Evolutionary conservation across 2,329 filamentous ascomycete genomes (phyloP).

Genomic region (Ilyonectria sp.): DNA sequence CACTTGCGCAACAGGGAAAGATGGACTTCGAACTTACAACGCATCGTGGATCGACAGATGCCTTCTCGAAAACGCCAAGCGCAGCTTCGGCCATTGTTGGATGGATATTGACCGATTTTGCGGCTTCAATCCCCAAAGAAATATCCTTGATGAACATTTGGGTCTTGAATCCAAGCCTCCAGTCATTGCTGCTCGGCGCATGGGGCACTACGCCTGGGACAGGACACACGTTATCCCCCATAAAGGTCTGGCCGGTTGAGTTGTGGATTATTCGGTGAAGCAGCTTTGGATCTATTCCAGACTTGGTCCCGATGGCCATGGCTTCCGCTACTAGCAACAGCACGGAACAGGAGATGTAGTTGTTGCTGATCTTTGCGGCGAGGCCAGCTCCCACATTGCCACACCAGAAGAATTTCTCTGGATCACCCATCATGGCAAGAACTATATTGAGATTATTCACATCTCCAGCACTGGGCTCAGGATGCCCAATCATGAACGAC

Average conservation of each 20-base stretch:
- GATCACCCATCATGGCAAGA: constrained; percentile 16
- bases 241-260: constrained; percentile 29
- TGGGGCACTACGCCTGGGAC: constrained; percentile 13
- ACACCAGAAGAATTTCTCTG: constrained; percentile 19
- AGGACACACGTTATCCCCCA: constrained; percentile 17
- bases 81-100: constrained; percentile 24
- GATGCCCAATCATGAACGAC: constrained; percentile 16
- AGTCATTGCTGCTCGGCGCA: constrained; percentile 19
- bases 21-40: constrained; percentile 7
- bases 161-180: constrained; percentile 20
- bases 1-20: no score
- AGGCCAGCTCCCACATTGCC: constrained; percentile 9
- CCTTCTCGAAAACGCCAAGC: constrained; percentile 14
- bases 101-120: neutral
- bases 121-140: constrained; percentile 19
- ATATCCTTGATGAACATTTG: constrained; percentile 17
- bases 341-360: constrained; percentile 19
- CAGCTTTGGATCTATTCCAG: constrained; percentile 8
- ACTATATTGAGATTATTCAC: neutral
- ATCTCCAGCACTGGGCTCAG: neutral
- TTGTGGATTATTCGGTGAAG: constrained; percentile 30
- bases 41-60: constrained; percentile 13
- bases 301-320: constrained; percentile 23
- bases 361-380: constrained; percentile 22
- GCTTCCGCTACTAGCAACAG: constrained; percentile 13